A percentile compares a stretch with the other conserved stretches of the same genome.
phyloP scores from a whole-genome alignment of 805 yeast genomes.

The Cyberlindnera saturnus region DNA sequence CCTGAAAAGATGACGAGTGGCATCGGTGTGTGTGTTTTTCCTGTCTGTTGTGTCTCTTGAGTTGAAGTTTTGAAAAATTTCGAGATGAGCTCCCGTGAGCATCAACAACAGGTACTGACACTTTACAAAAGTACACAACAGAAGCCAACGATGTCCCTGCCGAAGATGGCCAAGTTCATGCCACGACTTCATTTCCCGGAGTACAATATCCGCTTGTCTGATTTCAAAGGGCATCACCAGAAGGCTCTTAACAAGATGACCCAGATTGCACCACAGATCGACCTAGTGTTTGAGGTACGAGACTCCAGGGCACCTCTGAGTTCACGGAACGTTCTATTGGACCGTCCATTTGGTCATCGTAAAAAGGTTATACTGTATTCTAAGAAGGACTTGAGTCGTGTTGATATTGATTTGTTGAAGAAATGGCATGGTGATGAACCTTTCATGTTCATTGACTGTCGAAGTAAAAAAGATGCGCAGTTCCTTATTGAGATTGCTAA shows the following conservation, averaged over 20 bases:
- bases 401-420: slow-evolving; percentile 33
- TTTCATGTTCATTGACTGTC: slow-evolving; percentile 54
- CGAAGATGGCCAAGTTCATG: slow-evolving; percentile 33
- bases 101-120: not conserved
- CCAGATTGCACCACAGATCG: slow-evolving; percentile 70
- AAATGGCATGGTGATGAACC: slow-evolving; percentile 45
- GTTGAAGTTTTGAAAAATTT: slow-evolving; percentile 6
- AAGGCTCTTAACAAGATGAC: slow-evolving; percentile 66
- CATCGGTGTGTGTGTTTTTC: slow-evolving; percentile 43
- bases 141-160: not conserved
- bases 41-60: not conserved
- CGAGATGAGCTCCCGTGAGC: not conserved
- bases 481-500: slow-evolving; percentile 45
- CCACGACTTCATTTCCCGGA: slow-evolving; percentile 75
- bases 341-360: slow-evolving; percentile 49
- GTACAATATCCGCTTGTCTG: slow-evolving; percentile 62
- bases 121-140: too few species aligned
- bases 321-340: slow-evolving; percentile 75
- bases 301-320: slow-evolving; percentile 88
- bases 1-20: slow-evolving; percentile 84
- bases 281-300: slow-evolving; percentile 75
- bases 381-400: slow-evolving; percentile 57
- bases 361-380: slow-evolving; percentile 66
- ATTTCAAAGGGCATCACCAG: slow-evolving; percentile 88
- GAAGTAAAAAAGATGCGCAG: slow-evolving; percentile 42